A percentile compares a stretch with the other conserved stretches of the same genome.
Conservation (phyloP, 1,139 yeast genomes). For the Suhomyces choctaworum region DNA sequence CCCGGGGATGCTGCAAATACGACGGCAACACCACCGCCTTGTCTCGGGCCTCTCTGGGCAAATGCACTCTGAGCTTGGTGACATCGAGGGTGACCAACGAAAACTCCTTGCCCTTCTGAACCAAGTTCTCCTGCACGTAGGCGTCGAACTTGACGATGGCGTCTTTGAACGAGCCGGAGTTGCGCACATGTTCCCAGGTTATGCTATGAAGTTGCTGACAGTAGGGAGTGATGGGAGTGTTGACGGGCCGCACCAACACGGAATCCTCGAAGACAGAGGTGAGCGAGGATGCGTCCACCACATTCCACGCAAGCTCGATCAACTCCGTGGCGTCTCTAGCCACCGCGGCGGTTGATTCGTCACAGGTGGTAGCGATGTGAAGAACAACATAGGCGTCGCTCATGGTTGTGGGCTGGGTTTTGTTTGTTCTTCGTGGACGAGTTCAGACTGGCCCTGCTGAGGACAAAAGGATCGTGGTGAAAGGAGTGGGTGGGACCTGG, state of each 20-base stretch:
- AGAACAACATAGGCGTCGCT: conserved; percentile 63
- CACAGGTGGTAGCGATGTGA: conserved; percentile 67
- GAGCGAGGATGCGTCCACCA: conserved; percentile 43
- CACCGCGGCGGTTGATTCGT: conserved; percentile 59
- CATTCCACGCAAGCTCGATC: conserved; percentile 66
- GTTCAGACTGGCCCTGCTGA: too few species aligned
- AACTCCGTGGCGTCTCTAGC: conserved; percentile 66
- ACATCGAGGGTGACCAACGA: conserved; percentile 67
- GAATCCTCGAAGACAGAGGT: conserved; percentile 39
- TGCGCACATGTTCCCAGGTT: conserved; percentile 65
- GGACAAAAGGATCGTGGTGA: neutral
- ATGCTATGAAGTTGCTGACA: conserved; percentile 55
- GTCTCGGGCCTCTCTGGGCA: conserved; percentile 81
- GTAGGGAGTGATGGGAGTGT: conserved; percentile 66
- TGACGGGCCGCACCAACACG: conserved; percentile 59
- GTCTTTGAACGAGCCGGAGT: conserved; percentile 56
- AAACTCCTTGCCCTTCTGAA: conserved; percentile 52
- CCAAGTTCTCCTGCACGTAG: conserved; percentile 45
- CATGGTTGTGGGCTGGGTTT: conserved; percentile 36
- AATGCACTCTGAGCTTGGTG: conserved; percentile 71
- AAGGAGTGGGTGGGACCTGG: neutral
- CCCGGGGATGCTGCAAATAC: conserved; percentile 71
- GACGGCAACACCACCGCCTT: conserved; percentile 70
- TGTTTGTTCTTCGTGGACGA: too few species aligned
- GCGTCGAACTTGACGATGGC: conserved; percentile 57